Base-by-base conservation (phyloP, 768 basidiomycete species). In the Mycena belliarum region DNA sequence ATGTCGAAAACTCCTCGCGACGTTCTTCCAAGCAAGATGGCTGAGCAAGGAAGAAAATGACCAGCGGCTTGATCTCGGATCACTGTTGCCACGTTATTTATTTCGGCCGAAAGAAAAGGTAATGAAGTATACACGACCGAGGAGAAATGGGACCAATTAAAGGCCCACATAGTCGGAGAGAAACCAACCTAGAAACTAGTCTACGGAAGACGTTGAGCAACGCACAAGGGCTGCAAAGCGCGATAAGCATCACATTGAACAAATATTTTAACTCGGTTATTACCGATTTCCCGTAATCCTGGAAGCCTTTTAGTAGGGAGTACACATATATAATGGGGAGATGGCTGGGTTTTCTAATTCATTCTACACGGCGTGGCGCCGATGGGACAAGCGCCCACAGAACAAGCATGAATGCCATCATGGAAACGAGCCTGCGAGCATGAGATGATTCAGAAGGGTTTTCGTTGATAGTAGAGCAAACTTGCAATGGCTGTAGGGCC, bases 401-500 rank as follows among this genome's bases (percentile, higher is more conserved):
- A 4, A 60, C 23, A 20, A 60, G 28, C 54, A 55, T 52, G 20
- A 55, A 28, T 2, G 54, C 41, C 59, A 60, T 60, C 59, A 60
- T 60, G 12, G 59, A 33, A n/a, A 60, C 44, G 2, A 60, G 26
- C 25, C 59, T 60, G 40, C n/a, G 24, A 24, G 24, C 12, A 32
- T 32, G 14, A 35, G 14, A 32, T 14, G 12, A 16, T 11, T 15
- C 28, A 21, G 24, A 44, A 41, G 20, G 20, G 26, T 2, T 18
- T 25, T 4, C 5, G 4, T 12, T 3, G 24, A 15, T 2, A 16
- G 37, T n/a, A 25, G 20, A n/a, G 15, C 20, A 15, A 3, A 8
- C 85, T 69, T 61, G 87, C 86, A 87, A 69, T 8, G 87, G 86
- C 62, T 87, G 85, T 54, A 88, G 67, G 59, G 77, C 80, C 55